Evolutionary conservation across 345 rosid genomes (phyloP), one percentile per base, ranked within the genome.

Genomic region (Camelina hispida): DNA sequence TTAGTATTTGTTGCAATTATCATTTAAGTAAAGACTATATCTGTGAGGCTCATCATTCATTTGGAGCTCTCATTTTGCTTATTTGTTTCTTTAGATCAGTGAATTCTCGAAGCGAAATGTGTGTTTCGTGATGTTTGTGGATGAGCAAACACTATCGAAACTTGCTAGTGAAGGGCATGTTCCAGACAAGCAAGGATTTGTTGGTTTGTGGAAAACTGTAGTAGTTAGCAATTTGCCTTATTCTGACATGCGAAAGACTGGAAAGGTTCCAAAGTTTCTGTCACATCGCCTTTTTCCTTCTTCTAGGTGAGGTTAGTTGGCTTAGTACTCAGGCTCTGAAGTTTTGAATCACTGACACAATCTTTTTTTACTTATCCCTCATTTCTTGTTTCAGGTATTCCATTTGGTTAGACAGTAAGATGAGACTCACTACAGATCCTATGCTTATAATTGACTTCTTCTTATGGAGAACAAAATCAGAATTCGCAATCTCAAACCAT

Each of bases 211-310:
- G 99, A 90, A 80, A 81, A 75, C 87, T 73, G 89, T 94, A 50
- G 86, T 87, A 6, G 97, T 88, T 59, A 88, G 68, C 76, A 89
- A 89, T 79, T 74, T 89, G 56, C 99, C 99, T 14, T 92, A 86
- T 72, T 47, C 83, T 9, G 92, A 95, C 76, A 84, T 92, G 93
- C 72, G 93, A 54, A 93, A 89, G 77, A 87, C 93, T 35, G 97
- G 99, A 52, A 95, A 95, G 56, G 97, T 95, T 82, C 99, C 99
- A 11, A 95, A 90, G 59, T 87, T 95, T 69, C 81, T 94, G 68
- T 80, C 95, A 16, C 98, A 94, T 73, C 96, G 96, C 62, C 94
- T 94, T 66, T 94, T 95, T 78, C 97, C 97, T 82, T 88, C 94
- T 78, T 84, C 98, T 40, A 81, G 95, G 98, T 91, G 82, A 83